A percentile compares a stretch with the other conserved stretches of the same genome.
Conservation (phyloP, 129 eudicot genomes). For the Sambucus nigra region DNA sequence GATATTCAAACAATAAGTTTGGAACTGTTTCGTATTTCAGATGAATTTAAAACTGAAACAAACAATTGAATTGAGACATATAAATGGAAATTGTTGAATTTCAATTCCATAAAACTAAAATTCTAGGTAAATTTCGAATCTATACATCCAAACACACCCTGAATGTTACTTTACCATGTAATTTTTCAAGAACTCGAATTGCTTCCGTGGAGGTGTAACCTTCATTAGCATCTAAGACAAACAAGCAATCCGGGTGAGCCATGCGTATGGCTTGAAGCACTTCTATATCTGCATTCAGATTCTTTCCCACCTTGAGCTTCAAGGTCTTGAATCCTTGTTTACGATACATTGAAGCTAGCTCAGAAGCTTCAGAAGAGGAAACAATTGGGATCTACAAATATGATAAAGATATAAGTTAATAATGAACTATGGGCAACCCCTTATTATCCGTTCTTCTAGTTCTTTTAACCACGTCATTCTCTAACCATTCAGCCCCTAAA, state of each 20-base stretch:
- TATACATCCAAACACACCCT: too few species aligned
- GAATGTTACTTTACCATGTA: slow-evolving; percentile 58
- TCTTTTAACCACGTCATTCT: not conserved
- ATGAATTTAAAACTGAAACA: too few species aligned
- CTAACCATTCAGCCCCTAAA: too few species aligned
- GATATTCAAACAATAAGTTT: too few species aligned
- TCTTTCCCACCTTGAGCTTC: slow-evolving; percentile 86
- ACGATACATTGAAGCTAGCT: slow-evolving; percentile 66
- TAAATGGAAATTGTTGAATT: too few species aligned
- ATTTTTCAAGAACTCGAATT: slow-evolving; percentile 63
- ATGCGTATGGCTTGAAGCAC: slow-evolving; percentile 75
- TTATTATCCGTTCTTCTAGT: slow-evolving; percentile 9
- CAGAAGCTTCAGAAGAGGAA: slow-evolving; percentile 59
- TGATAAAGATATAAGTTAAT: not conserved
- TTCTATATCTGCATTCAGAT: slow-evolving; percentile 66
- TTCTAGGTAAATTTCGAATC: too few species aligned
- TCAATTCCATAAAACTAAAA: too few species aligned
- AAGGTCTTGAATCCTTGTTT: slow-evolving; percentile 66
- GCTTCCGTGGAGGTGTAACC: slow-evolving; percentile 82
- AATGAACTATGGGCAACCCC: not conserved
- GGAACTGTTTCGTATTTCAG: too few species aligned
- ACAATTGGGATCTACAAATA: slow-evolving; percentile 75
- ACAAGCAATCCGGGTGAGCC: slow-evolving; percentile 66
- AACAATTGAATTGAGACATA: too few species aligned
- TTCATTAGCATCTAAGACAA: slow-evolving; percentile 89